These are phyloP conservation scores for Xanthoceras sorbifolium DNA, from an alignment of 345 rosid genomes.

Conservation along the genomic window DNA sequence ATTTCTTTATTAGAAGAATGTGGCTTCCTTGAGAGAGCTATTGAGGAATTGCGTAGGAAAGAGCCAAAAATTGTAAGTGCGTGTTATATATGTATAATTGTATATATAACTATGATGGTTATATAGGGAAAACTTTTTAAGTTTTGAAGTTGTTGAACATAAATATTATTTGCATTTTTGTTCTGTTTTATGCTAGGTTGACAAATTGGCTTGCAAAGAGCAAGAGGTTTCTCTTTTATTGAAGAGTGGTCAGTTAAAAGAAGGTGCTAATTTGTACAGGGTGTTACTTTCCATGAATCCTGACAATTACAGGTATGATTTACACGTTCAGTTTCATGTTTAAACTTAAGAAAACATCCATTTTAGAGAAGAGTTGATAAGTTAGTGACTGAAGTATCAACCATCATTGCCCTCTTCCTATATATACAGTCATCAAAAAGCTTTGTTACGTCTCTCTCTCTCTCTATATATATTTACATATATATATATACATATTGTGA, in stretches of 20 bases:
- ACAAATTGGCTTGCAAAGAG: conserved; percentile 77
- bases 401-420: background rate
- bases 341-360: background rate
- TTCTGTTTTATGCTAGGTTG: conserved; percentile 62
- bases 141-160: background rate
- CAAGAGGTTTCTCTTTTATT: conserved; percentile 85
- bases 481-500: background rate
- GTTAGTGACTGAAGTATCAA: background rate
- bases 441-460: background rate
- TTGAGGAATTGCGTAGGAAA: conserved; percentile 79
- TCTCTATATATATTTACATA: background rate
- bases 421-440: background rate
- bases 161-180: conserved; percentile 24
- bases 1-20: conserved; percentile 90
- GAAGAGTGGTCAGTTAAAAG: conserved; percentile 73
- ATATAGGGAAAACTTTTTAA: background rate
- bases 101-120: background rate
- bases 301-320: conserved; percentile 86
- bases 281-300: conserved; percentile 85
- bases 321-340: background rate
- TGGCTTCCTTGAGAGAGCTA: conserved; percentile 63
- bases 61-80: conserved; percentile 77
- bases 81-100: background rate
- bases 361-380: conserved; percentile 10
- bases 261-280: conserved; percentile 74